Conservation (phyloP, 345 rosid species). For the Xanthoceras sorbifolium region DNA sequence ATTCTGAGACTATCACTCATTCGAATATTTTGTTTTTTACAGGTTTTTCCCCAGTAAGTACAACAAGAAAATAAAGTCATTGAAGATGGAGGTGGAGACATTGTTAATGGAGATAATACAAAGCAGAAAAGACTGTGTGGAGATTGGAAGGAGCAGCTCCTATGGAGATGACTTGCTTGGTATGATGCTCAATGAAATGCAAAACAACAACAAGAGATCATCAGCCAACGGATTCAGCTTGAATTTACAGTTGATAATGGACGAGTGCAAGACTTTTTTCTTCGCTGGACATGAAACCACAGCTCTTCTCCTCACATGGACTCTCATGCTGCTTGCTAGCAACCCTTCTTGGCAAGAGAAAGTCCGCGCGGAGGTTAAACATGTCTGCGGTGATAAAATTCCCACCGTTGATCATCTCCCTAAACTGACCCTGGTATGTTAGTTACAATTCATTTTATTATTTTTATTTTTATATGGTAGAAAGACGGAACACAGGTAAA, state of each 20-base stretch:
- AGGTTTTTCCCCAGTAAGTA: slow-evolving; percentile 90
- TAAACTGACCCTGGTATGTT: slow-evolving; percentile 65
- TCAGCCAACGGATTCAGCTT: slow-evolving; percentile 39
- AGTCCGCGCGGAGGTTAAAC: slow-evolving; percentile 58
- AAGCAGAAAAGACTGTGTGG: slow-evolving; percentile 67
- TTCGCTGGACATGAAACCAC: slow-evolving; percentile 98
- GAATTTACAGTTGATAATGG: slow-evolving; percentile 86
- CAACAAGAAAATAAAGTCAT: slow-evolving; percentile 79
- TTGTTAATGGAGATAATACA: slow-evolving; percentile 84
- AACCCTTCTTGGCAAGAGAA: slow-evolving; percentile 90
- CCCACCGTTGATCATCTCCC: slow-evolving; percentile 77
- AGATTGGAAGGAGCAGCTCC: slow-evolving; percentile 77
- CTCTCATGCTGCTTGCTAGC: slow-evolving; percentile 80
- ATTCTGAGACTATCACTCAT: background rate
- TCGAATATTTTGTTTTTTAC: slow-evolving; percentile 13
- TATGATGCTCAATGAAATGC: slow-evolving; percentile 72
- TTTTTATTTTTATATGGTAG: no score
- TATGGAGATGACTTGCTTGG: slow-evolving; percentile 85
- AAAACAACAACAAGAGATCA: slow-evolving; percentile 43
- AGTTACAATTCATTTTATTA: no score
- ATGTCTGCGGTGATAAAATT: slow-evolving; percentile 63
- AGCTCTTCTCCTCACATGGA: slow-evolving; percentile 88
- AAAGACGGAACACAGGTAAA: no score
- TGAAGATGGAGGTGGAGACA: slow-evolving; percentile 78
- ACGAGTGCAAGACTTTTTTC: slow-evolving; percentile 95